Conservation (phyloP, 2,329 filamentous ascomycete genomes). For the Aspergillus uvarum region DNA sequence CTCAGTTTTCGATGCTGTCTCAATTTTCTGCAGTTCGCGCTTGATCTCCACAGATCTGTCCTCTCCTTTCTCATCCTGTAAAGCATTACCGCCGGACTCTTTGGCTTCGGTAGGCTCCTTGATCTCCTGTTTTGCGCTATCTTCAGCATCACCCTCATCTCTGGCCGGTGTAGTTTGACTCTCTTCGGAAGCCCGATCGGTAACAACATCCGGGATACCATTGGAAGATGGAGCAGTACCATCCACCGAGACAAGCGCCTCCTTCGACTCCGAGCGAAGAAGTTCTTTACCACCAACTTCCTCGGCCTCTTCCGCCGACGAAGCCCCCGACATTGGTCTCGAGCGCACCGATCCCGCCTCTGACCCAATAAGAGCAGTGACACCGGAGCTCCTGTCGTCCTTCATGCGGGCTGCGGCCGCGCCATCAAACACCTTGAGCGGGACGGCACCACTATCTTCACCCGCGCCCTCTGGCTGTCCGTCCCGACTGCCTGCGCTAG, state of each 20-base stretch:
- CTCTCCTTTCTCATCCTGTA: neutral
- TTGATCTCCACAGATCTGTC: neutral
- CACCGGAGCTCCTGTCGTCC: constrained; percentile 62
- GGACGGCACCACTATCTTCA: constrained; percentile 4
- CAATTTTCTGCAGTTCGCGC: neutral
- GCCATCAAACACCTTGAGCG: constrained; percentile 23
- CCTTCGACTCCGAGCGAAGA: constrained; percentile 32
- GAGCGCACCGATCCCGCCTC: constrained; percentile 33
- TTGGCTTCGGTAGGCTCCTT: neutral
- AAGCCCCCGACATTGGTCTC: constrained; percentile 32
- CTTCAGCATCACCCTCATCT: neutral
- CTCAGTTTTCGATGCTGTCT: neutral
- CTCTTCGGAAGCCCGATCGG: constrained; percentile 19
- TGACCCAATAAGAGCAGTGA: constrained; percentile 58
- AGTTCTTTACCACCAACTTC: constrained; percentile 17
- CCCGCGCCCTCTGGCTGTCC: constrained; percentile 2
- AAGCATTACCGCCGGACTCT: neutral
- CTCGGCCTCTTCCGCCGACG: constrained; percentile 29
- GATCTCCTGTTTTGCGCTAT: neutral
- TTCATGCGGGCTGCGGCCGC: constrained; percentile 30
- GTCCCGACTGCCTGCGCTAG: constrained; percentile 2
- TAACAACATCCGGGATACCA: constrained; percentile 28
- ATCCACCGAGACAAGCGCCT: constrained; percentile 33
- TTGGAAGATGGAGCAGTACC: constrained; percentile 26
- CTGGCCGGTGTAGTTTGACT: constrained; percentile 9